Evolutionary conservation across 116 monocot species (phyloP).

Genomic region (Cymodocea nodosa): DNA sequence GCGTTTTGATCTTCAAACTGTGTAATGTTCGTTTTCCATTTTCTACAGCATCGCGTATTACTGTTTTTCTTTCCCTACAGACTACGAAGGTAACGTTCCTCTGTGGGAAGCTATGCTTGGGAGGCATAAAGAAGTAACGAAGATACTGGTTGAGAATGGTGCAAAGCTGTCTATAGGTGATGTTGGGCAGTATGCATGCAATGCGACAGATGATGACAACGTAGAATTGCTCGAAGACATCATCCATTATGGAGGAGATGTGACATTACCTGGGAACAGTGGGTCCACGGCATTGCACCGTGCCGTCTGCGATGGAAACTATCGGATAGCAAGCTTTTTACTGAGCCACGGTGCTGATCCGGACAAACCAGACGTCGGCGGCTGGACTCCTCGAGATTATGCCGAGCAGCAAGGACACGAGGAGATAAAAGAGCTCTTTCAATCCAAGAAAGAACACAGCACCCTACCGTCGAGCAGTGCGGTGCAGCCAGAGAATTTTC

Average conservation of each 20-base stretch:
- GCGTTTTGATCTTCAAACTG: too few species aligned
- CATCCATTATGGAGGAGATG: constrained; percentile 40
- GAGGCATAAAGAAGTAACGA: constrained; percentile 41
- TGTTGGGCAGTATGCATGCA: constrained; percentile 49
- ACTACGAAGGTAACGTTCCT: constrained; percentile 60
- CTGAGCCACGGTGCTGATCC: constrained; percentile 52
- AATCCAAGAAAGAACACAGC: constrained; percentile 12
- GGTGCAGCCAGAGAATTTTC: not conserved
- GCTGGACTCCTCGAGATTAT: constrained; percentile 54
- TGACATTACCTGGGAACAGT: constrained; percentile 29
- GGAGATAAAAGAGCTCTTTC: constrained; percentile 62
- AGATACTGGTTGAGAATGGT: constrained; percentile 37
- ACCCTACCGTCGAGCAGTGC: not conserved
- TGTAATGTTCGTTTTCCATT: too few species aligned
- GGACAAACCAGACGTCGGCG: constrained; percentile 28
- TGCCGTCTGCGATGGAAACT: constrained; percentile 72
- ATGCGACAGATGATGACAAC: constrained; percentile 55
- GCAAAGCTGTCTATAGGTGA: constrained; percentile 44
- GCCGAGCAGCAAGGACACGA: constrained; percentile 87
- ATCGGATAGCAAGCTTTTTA: constrained; percentile 45
- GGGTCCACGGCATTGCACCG: constrained; percentile 60
- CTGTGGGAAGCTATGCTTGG: constrained; percentile 79
- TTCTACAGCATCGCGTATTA: too few species aligned
- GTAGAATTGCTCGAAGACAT: constrained; percentile 50
- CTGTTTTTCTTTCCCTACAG: constrained; percentile 15